phyloP scores from a whole-genome alignment of 345 rosid genomes.

The Noccaea bulbosa region DNA sequence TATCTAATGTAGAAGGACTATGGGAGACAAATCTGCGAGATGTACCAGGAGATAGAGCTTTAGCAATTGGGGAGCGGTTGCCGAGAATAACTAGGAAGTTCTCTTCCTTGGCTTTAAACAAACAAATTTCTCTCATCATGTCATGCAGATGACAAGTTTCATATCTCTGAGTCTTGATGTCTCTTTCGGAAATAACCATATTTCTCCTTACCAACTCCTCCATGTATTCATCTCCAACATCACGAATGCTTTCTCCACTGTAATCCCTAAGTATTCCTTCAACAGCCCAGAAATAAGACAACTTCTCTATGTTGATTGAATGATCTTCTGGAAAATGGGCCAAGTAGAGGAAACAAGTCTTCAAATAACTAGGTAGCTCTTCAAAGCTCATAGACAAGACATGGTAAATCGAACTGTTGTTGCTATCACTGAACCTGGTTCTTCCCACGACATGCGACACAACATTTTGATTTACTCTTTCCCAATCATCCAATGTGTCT shows the following conservation, averaged over 20 bases:
- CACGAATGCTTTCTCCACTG: neutral
- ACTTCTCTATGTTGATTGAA: slow-evolving; percentile 2
- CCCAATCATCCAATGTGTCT: neutral
- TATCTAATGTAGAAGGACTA: neutral
- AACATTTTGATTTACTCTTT: neutral
- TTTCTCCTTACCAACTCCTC: slow-evolving; percentile 42
- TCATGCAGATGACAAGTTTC: slow-evolving; percentile 28
- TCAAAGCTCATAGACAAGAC: slow-evolving; percentile 16
- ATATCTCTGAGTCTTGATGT: neutral
- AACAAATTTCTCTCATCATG: slow-evolving; percentile 36
- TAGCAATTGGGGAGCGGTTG: neutral
- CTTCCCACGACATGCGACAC: neutral
- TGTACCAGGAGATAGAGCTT: neutral
- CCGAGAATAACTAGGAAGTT: neutral
- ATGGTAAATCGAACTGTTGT: neutral
- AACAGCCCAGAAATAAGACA: slow-evolving; percentile 46
- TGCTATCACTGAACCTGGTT: neutral
- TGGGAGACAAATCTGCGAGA: slow-evolving; percentile 40
- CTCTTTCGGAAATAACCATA: slow-evolving; percentile 41
- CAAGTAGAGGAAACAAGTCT: slow-evolving; percentile 31
- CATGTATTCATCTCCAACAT: slow-evolving; percentile 37
- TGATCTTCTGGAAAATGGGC: slow-evolving; percentile 36
- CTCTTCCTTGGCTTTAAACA: slow-evolving; percentile 32
- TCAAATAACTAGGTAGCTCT: slow-evolving; percentile 21
- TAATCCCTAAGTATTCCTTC: slow-evolving; percentile 33